A percentile compares a stretch with the other conserved stretches of the same genome.
phyloP scores from a whole-genome alignment of 2,329 filamentous ascomycete genomes.

The Talaromyces sp. region DNA sequence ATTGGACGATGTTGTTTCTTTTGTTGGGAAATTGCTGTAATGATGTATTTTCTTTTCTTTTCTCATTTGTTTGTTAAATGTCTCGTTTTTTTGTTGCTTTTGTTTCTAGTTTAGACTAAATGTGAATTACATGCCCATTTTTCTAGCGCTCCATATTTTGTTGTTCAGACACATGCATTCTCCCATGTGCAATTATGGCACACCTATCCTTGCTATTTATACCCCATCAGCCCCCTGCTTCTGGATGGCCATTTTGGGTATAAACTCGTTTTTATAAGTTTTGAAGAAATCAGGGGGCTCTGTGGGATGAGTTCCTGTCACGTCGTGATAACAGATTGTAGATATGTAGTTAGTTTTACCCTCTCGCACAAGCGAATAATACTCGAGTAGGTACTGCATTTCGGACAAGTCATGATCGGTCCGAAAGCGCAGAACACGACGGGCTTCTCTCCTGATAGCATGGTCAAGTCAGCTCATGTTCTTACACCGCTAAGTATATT shows the following conservation, averaged over 20 bases:
- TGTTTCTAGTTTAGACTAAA: not conserved
- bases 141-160: not conserved
- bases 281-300: slow-evolving; percentile 47
- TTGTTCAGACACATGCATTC: not conserved
- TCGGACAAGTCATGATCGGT: slow-evolving; percentile 34
- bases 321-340: slow-evolving; percentile 45
- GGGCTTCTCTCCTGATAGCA: slow-evolving; percentile 25
- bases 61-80: not conserved
- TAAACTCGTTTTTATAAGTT: slow-evolving; percentile 38
- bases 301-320: slow-evolving; percentile 43
- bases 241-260: slow-evolving; percentile 11
- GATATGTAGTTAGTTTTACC: slow-evolving; percentile 52
- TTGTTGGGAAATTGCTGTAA: not conserved
- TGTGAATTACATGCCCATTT: not conserved
- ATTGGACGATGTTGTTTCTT: not conserved
- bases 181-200: not conserved
- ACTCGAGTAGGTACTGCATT: slow-evolving; percentile 46
- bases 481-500: not conserved
- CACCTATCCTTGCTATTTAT: not conserved
- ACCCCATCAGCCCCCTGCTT: slow-evolving; percentile 6
- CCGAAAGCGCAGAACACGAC: slow-evolving; percentile 33
- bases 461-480: not conserved
- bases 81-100: not conserved
- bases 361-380: slow-evolving; percentile 48
- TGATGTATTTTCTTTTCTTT: not conserved